phyloP scores from a whole-genome alignment of 305 asterid species.

The Fraxinus sp. region DNA sequence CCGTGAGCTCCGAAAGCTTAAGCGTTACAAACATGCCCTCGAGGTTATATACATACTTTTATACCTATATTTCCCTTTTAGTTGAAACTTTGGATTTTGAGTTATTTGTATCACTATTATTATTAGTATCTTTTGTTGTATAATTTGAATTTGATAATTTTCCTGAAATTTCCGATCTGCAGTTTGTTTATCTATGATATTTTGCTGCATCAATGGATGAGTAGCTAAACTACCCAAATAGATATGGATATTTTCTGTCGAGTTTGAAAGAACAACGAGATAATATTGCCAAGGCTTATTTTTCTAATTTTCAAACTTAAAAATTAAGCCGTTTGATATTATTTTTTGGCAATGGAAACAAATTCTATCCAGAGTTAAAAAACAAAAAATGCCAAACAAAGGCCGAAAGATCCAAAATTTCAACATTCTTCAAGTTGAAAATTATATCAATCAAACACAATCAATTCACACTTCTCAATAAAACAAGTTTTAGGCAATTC shows the following conservation, averaged over 20 bases:
- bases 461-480: too few relatives aligned
- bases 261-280: background rate
- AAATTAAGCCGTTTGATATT: background rate
- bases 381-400: too few relatives aligned
- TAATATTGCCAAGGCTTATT: background rate
- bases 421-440: too few relatives aligned
- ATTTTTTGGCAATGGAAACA: too few relatives aligned
- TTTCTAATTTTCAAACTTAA: background rate
- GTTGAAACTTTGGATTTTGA: background rate
- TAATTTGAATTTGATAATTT: background rate
- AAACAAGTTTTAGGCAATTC: too few relatives aligned
- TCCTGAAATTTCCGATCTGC: background rate
- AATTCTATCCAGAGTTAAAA: too few relatives aligned
- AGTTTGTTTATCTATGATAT: background rate
- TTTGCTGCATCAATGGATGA: background rate
- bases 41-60: slow-evolving; percentile 50
- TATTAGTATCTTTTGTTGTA: background rate
- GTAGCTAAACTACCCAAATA: background rate
- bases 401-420: too few relatives aligned
- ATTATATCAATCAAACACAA: too few relatives aligned
- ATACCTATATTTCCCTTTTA: background rate
- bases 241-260: background rate
- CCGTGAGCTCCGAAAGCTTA: slow-evolving; percentile 74
- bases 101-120: background rate
- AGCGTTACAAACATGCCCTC: slow-evolving; percentile 82